Conservation (phyloP, 2,329 filamentous ascomycete species). For the Pestalotiopsis sp. region DNA sequence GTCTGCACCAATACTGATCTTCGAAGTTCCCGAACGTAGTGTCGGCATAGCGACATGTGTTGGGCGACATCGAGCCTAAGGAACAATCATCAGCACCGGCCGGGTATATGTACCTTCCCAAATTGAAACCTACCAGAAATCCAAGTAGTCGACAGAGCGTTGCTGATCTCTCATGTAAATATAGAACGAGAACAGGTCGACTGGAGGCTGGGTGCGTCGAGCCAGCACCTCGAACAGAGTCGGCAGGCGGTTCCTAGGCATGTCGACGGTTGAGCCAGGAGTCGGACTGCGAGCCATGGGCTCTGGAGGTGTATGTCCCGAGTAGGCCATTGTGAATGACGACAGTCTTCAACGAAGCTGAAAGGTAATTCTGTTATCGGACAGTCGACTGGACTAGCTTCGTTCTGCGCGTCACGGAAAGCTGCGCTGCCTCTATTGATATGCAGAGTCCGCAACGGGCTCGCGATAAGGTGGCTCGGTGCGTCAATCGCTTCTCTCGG, state of each 20-base stretch:
- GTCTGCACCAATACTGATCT: constrained; percentile 92
- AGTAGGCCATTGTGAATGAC: constrained; percentile 38
- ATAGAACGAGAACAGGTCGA: constrained; percentile 98
- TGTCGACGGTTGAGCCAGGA: constrained; percentile 54
- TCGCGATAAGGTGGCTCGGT: not conserved
- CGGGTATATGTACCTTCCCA: not conserved
- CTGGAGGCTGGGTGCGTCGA: constrained; percentile 89
- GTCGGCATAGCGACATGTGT: constrained; percentile 95
- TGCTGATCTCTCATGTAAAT: constrained; percentile 99
- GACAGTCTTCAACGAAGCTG: not conserved
- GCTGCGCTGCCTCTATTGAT: not conserved
- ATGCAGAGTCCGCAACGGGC: not conserved
- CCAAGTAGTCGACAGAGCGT: constrained; percentile 94
- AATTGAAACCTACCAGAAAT: constrained; percentile 77
- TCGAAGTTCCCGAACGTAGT: constrained; percentile 94
- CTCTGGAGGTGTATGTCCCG: constrained; percentile 21
- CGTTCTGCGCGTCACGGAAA: not conserved
- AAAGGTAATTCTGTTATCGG: not conserved
- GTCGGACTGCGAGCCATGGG: constrained; percentile 45
- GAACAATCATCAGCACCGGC: not conserved
- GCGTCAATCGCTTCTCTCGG: not conserved
- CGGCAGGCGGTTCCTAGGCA: constrained; percentile 80
- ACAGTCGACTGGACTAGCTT: not conserved
- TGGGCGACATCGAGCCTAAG: constrained; percentile 96
- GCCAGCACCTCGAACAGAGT: constrained; percentile 96